phyloP scores from a whole-genome alignment of 495 filamentous ascomycete genomes.

The Neurospora sp. region DNA sequence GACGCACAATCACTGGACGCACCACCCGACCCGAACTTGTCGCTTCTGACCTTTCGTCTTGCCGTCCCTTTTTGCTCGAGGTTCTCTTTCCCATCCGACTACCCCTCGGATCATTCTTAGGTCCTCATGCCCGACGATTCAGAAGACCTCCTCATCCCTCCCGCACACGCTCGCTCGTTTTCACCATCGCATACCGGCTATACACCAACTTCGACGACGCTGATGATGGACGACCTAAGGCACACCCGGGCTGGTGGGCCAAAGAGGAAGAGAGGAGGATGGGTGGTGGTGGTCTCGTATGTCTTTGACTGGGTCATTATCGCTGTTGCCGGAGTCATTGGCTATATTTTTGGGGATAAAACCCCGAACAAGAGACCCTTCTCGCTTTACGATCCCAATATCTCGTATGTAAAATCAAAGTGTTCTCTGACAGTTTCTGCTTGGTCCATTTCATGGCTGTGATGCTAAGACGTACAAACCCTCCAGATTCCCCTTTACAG shows the following conservation, averaged over 20 bases:
- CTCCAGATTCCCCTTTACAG: slow-evolving; percentile 62
- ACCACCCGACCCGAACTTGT: neutral
- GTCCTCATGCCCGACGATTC: slow-evolving; percentile 26
- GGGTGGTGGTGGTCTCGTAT: slow-evolving; percentile 31
- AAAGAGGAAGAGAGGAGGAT: slow-evolving; percentile 15
- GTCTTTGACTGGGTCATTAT: slow-evolving; percentile 40
- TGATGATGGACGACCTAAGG: slow-evolving; percentile 15
- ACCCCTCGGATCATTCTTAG: neutral
- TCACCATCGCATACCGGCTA: slow-evolving; percentile 7
- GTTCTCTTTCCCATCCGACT: neutral
- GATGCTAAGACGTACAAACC: slow-evolving; percentile 9
- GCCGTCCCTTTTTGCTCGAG: neutral
- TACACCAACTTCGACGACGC: slow-evolving; percentile 4
- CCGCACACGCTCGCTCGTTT: slow-evolving; percentile 8
- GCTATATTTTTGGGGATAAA: slow-evolving; percentile 38
- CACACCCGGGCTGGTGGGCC: slow-evolving; percentile 5
- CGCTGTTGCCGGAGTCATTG: slow-evolving; percentile 26
- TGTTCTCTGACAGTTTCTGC: neutral
- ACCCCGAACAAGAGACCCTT: slow-evolving; percentile 49
- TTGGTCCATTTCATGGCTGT: neutral
- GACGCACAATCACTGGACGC: neutral
- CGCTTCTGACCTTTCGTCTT: neutral
- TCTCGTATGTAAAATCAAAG: slow-evolving; percentile 25
- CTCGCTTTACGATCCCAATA: slow-evolving; percentile 33
- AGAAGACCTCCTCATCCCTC: slow-evolving; percentile 16